Evolutionary conservation across 192 early-diverging fungal genomes (phyloP), one percentile per base, ranked within the genome.

Genomic region (Rhizoclosmatium sp.): DNA sequence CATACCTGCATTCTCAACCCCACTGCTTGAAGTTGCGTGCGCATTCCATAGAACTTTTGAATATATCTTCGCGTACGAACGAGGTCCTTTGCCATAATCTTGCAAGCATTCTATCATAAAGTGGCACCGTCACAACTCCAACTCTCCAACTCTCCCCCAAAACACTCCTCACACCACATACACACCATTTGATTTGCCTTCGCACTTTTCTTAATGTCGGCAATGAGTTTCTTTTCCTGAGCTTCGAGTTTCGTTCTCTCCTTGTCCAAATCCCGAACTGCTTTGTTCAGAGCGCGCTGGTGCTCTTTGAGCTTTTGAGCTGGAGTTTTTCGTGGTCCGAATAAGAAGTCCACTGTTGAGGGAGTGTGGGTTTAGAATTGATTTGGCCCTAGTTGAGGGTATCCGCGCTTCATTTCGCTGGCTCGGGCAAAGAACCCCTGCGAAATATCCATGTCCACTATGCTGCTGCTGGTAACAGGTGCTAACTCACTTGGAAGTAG

Each of bases 31-130:
- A 99, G 87, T 75, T 96, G 95, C 3, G 96, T 95, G 64, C 93
- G 91, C 95, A 98, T 99, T 73, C 92, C 90, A 84, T 97, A 95
- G 79, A 98, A 98, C 87, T 98, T 97, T 88, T 97, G 94, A 70
- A 97, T 87, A 71, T 98, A 94, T 39, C 93, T 87, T 54, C 97
- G 89, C 23, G 97, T 99, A 48, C 98, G 89, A 16, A 99, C 98
- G 62, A 99, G 83, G 85, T 99, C 97, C 86, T 95, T 98, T 59
- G 98, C 98, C 97, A 98, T 98, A 60, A 98, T 90, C 78, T 97
- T 97, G 78, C 78, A 80, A n/a, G 78, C 78, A 65, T 73, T 66
- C 73, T 76, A n/a, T 3, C 5, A 5, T 16, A 21, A 19, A 9
- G 40, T 64, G 23, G 23, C 5, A 21, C 21, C 19, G 31, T 12